These are phyloP conservation scores for Hypsizygus marmoreus DNA, from an alignment of 768 basidiomycete species.

Conservation along the genomic window DNA sequence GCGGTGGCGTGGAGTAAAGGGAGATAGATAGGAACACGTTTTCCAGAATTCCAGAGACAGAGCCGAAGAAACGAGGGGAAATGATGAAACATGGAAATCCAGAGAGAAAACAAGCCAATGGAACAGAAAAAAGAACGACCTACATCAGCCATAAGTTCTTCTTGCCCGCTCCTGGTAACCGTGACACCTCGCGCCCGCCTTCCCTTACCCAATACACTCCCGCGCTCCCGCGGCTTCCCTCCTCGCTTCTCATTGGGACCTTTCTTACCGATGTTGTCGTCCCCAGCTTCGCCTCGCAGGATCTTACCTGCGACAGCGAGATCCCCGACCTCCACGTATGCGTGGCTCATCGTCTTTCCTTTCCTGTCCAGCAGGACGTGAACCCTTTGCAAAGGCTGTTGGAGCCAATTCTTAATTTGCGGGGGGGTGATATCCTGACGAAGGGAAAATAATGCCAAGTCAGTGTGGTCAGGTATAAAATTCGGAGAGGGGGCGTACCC, in stretches of 20 bases:
- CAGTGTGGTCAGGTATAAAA: background rate
- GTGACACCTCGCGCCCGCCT: conserved; percentile 83
- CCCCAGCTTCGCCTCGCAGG: conserved; percentile 54
- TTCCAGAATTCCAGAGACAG: background rate
- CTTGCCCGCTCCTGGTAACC: conserved; percentile 76
- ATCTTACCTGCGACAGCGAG: conserved; percentile 66
- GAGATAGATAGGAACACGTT: too few species aligned
- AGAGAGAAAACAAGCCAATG: conserved; percentile 5
- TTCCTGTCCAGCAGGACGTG: conserved; percentile 80
- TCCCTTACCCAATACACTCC: conserved; percentile 74
- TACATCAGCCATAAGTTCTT: conserved; percentile 82
- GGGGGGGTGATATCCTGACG: conserved; percentile 81
- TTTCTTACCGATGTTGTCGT: conserved; percentile 13
- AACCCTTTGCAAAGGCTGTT: conserved; percentile 67
- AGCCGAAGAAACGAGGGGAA: background rate
- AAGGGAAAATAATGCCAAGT: conserved; percentile 4
- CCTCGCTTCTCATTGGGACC: conserved; percentile 33
- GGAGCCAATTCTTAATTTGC: conserved; percentile 67
- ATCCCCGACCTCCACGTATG: conserved; percentile 73
- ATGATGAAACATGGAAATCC: background rate
- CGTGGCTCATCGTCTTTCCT: conserved; percentile 85
- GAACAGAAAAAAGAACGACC: conserved; percentile 21
- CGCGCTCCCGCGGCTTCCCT: conserved; percentile 38
- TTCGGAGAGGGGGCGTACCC: conserved; percentile 50
- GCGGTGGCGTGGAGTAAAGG: too few species aligned